A percentile compares a stretch with the other conserved stretches of the same genome.
Conservation (phyloP, 306 rosid species). For the Sphenostylis stenocarpa region DNA sequence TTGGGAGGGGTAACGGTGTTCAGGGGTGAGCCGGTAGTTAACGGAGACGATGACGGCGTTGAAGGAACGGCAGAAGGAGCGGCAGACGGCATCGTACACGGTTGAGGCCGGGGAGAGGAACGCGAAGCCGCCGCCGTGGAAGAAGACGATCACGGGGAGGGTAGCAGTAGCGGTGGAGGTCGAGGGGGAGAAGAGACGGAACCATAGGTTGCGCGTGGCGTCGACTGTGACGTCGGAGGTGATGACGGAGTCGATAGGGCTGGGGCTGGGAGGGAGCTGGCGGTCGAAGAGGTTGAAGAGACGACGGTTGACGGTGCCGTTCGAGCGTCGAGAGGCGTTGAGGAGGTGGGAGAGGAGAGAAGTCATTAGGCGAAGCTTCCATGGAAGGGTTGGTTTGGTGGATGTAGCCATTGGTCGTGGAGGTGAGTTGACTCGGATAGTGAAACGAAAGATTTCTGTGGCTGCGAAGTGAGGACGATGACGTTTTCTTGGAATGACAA, state of each 20-base stretch:
- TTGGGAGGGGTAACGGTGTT: conserved; percentile 61
- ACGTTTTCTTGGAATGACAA: too few species aligned
- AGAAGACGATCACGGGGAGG: conserved; percentile 21
- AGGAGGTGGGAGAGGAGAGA: not conserved
- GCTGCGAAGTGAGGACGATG: too few species aligned
- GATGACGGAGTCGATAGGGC: conserved; percentile 47
- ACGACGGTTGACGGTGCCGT: conserved; percentile 68
- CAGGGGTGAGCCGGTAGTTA: conserved; percentile 77
- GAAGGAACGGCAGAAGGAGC: conserved; percentile 40
- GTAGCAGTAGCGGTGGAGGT: not conserved
- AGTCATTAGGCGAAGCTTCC: conserved; percentile 41
- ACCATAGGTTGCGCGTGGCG: conserved; percentile 55
- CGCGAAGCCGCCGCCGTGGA: conserved; percentile 61
- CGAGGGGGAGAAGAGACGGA: conserved; percentile 56
- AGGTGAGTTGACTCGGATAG: not conserved
- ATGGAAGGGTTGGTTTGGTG: conserved; percentile 36
- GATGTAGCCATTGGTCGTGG: not conserved
- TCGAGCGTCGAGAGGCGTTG: conserved; percentile 33
- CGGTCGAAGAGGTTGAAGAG: conserved; percentile 45
- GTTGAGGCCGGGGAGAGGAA: conserved; percentile 41
- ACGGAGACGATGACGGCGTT: conserved; percentile 61
- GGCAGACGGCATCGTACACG: conserved; percentile 43
- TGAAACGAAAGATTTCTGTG: not conserved
- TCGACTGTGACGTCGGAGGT: conserved; percentile 58
- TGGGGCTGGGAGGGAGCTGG: conserved; percentile 27